Conservation (phyloP, 768 basidiomycete species). For the Crepidotus variabilis region DNA sequence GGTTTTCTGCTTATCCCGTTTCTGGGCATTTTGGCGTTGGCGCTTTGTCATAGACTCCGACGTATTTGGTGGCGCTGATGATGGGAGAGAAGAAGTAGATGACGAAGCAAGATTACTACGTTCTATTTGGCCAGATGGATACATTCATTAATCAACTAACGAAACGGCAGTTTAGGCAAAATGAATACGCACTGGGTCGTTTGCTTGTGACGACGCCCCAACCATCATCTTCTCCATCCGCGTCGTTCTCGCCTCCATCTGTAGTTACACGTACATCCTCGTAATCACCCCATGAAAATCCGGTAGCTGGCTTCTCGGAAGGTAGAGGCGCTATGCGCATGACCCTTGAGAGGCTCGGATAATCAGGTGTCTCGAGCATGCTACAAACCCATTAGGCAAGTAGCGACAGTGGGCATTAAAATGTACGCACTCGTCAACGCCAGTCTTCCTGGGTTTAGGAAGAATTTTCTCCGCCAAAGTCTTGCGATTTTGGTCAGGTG, state of each 20-base stretch:
- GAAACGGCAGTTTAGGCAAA: not conserved
- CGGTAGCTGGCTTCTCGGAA: constrained; percentile 56
- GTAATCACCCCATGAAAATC: constrained; percentile 77
- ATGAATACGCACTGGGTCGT: constrained; percentile 33
- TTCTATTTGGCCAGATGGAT: constrained; percentile 8
- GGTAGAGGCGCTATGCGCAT: constrained; percentile 60
- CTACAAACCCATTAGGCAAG: constrained; percentile 29
- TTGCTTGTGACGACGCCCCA: constrained; percentile 76
- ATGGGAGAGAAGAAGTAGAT: constrained; percentile 2
- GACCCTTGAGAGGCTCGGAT: constrained; percentile 55
- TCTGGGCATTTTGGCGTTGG: constrained; percentile 65
- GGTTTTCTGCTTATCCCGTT: constrained; percentile 54
- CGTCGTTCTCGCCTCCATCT: constrained; percentile 46
- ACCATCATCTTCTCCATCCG: constrained; percentile 71
- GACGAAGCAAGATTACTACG: constrained; percentile 6
- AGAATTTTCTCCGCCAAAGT: constrained; percentile 61
- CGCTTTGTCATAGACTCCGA: constrained; percentile 56
- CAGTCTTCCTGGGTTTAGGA: constrained; percentile 64
- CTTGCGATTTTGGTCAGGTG: constrained; percentile 26
- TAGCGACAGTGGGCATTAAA: constrained; percentile 3
- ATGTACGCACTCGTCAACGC: constrained; percentile 54
- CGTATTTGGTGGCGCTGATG: constrained; percentile 22
- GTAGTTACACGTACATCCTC: constrained; percentile 50
- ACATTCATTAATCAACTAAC: not conserved
- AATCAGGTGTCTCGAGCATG: constrained; percentile 59